Base-by-base conservation (phyloP, 257 asterid species). In the Thymus mandschuricus region DNA sequence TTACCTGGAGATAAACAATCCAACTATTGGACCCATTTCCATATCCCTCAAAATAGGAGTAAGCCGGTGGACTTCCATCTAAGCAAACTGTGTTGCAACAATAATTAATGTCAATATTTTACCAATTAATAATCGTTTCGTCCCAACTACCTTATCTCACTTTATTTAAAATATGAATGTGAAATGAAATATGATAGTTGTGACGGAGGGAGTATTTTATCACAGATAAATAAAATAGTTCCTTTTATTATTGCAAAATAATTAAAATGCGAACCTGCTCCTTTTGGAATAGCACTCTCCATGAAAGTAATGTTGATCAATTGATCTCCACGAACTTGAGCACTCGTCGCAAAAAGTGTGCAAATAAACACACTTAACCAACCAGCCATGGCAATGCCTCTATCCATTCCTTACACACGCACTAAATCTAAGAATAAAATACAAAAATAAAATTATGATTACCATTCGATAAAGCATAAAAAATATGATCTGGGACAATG, bases 51-150 rank as follows among this genome's bases (percentile, higher is more conserved):
- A 7, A 55, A 48, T 49, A 65, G 38, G 64, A 54, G 69, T 81
- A 81, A 31, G 82, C 75, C 3, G 82, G 73, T 34, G 82, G 82
- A 31, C 78, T 81, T 2, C 82, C 82, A 59, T 81, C 85, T 41
- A 81, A 74, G 62, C 85, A 81, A 60, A 70, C 85, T 77, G 21
- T 21, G 21, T 21, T 21, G 40, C 41, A 52, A 9, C 4, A 8
- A 60, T 38, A 59, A 35, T 35, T 5, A 67, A 29, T 27, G 21
- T 21, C 21, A 21, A 21, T 21, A 21, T 31, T 13, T n/a, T n/a
- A n/a, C n/a, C n/a, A n/a, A n/a, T n/a, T n/a, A n/a, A n/a, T n/a
- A n/a, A n/a, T n/a, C n/a, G n/a, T n/a, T n/a, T n/a, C n/a, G n/a
- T n/a, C n/a, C n/a, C n/a, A n/a, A n/a, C n/a, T n/a, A n/a, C n/a